These are phyloP conservation scores for Rutidosis leptorrhynchoides DNA, from an alignment of 129 eudicot species.

Conservation along the genomic window DNA sequence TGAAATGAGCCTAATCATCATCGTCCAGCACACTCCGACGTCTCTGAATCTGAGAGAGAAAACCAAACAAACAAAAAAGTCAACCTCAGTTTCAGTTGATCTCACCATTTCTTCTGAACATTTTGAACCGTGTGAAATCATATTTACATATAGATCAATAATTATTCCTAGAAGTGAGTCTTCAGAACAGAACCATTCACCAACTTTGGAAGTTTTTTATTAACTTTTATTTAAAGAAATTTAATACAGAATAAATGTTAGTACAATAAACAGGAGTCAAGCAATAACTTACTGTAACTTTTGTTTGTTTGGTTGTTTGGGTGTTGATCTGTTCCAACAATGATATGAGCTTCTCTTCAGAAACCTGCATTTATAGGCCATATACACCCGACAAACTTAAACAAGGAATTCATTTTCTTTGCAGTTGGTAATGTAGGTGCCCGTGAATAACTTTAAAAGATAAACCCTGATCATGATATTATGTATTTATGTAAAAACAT, in stretches of 20 bases:
- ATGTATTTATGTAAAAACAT: background rate
- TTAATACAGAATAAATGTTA: too few species aligned
- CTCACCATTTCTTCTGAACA: background rate
- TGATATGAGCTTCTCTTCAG: constrained; percentile 87
- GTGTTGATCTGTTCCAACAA: constrained; percentile 93
- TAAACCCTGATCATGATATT: background rate
- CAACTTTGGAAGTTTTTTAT: background rate
- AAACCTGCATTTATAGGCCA: constrained; percentile 46
- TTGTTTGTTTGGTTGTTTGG: constrained; percentile 89
- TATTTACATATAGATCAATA: background rate
- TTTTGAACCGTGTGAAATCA: background rate
- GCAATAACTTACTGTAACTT: constrained; percentile 77
- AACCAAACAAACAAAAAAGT: constrained; percentile 8
- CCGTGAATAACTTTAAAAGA: background rate
- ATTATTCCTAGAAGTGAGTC: background rate
- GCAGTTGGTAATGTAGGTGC: background rate
- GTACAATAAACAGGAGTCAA: background rate
- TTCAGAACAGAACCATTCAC: background rate
- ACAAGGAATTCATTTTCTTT: background rate
- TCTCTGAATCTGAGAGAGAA: constrained; percentile 71
- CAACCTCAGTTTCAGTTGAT: constrained; percentile 1
- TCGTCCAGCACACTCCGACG: constrained; percentile 93
- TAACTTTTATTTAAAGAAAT: background rate
- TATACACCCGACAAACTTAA: constrained; percentile 2
- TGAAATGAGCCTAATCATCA: constrained; percentile 53